These are phyloP conservation scores for Trametes meyenii DNA, from an alignment of 768 basidiomycete genomes.

Conservation along the genomic window DNA sequence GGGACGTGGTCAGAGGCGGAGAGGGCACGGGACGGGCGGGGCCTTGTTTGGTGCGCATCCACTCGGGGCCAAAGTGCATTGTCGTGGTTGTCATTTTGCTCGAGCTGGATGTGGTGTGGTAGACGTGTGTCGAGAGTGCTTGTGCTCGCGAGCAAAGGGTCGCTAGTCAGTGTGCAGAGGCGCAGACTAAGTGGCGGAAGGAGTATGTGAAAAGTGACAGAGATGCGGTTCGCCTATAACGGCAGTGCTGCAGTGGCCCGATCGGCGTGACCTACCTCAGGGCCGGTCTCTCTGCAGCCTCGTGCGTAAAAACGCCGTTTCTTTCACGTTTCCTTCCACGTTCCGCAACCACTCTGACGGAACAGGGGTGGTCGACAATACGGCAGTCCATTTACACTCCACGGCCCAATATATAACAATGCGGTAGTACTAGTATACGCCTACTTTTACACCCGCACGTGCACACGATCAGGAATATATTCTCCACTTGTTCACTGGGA, in stretches of 20 bases:
- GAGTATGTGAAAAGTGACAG: constrained; percentile 24
- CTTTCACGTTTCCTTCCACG: constrained; percentile 10
- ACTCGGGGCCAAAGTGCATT: constrained; percentile 91
- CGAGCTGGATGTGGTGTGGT: constrained; percentile 6
- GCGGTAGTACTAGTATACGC: constrained; percentile 17
- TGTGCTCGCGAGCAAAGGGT: constrained; percentile 8
- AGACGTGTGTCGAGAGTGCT: constrained; percentile 6
- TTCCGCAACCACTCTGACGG: neutral
- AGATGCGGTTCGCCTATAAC: constrained; percentile 14
- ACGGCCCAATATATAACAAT: constrained; percentile 9
- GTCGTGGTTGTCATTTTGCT: constrained; percentile 59
- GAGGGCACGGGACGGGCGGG: constrained; percentile 58
- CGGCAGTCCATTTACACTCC: neutral
- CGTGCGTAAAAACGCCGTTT: constrained; percentile 12
- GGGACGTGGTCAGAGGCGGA: constrained; percentile 47
- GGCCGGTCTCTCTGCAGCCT: constrained; percentile 24
- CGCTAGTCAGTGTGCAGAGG: constrained; percentile 16
- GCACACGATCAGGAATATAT: constrained; percentile 46
- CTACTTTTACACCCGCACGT: constrained; percentile 22
- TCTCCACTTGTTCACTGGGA: constrained; percentile 75
- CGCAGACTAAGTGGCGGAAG: constrained; percentile 15
- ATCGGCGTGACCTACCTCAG: constrained; percentile 31
- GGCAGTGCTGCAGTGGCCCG: neutral
- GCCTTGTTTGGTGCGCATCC: constrained; percentile 84
- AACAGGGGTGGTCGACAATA: too few species aligned